phyloP scores from a whole-genome alignment of 441 rosid genomes.

The Erysimum cheiri region DNA sequence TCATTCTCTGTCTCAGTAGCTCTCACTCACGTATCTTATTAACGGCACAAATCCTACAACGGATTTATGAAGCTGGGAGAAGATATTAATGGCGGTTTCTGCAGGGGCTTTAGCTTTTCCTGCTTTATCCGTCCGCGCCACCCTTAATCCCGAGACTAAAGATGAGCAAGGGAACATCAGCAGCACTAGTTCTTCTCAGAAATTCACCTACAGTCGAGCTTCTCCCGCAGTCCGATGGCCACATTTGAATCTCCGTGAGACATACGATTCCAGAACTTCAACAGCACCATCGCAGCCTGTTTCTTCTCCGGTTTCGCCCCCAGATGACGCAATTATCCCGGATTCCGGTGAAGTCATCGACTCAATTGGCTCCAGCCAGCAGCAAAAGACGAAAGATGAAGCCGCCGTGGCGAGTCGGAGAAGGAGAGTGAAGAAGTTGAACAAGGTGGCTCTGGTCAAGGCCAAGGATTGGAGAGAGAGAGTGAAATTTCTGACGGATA shows the following conservation, averaged over 20 bases:
- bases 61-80: constrained; percentile 33
- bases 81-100: constrained; percentile 41
- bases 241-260: constrained; percentile 65
- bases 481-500: constrained; percentile 68
- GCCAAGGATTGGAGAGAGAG: constrained; percentile 94
- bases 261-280: constrained; percentile 43
- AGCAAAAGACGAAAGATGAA: constrained; percentile 47
- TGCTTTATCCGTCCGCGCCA: constrained; percentile 33
- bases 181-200: constrained; percentile 39
- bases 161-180: constrained; percentile 36
- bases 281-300: constrained; percentile 49
- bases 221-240: constrained; percentile 96
- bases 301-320: constrained; percentile 39
- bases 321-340: constrained; percentile 30
- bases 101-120: constrained; percentile 36
- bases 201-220: constrained; percentile 85
- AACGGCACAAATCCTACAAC: constrained; percentile 26
- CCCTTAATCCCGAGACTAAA: constrained; percentile 18
- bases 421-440: constrained; percentile 82
- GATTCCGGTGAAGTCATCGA: constrained; percentile 32
- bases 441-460: constrained; percentile 78
- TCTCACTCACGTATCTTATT: neutral
- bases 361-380: constrained; percentile 33
- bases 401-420: constrained; percentile 54
- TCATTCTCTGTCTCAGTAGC: neutral